Evolutionary conservation across 257 asterid genomes (phyloP).

Genomic region (Gentiana dahurica): DNA sequence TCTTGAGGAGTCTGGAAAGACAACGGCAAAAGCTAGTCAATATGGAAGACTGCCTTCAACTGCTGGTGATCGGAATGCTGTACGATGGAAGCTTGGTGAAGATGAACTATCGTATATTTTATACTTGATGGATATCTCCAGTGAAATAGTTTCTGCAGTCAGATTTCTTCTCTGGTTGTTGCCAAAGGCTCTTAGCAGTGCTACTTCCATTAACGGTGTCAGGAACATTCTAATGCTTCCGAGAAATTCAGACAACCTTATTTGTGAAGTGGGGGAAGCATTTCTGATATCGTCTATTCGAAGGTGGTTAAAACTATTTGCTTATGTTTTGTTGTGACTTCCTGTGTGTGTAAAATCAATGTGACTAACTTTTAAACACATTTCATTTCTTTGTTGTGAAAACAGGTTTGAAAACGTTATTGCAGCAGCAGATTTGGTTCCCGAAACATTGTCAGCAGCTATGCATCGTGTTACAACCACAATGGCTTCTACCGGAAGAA

Average conservation of each 20-base stretch:
- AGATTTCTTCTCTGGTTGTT: conserved; percentile 90
- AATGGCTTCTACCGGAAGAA: conserved; percentile 68
- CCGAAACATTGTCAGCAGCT: conserved; percentile 66
- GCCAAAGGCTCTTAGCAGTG: conserved; percentile 57
- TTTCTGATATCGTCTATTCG: conserved; percentile 72
- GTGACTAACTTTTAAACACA: no score
- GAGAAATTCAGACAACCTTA: conserved; percentile 49
- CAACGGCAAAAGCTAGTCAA: conserved; percentile 51
- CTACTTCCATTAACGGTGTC: conserved; percentile 48
- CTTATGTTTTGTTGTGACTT: no score
- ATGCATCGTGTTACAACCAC: conserved; percentile 64
- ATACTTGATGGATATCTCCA: conserved; percentile 77
- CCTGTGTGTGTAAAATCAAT: no score
- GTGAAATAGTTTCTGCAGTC: conserved; percentile 59
- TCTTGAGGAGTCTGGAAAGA: conserved; percentile 71
- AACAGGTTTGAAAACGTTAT: conserved; percentile 85
- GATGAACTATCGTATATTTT: conserved; percentile 69
- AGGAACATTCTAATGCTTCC: conserved; percentile 55
- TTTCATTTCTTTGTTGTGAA: background rate
- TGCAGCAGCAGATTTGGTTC: conserved; percentile 82
- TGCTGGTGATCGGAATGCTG: conserved; percentile 57
- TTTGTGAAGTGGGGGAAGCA: conserved; percentile 77
- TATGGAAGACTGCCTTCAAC: conserved; percentile 47
- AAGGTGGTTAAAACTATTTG: conserved; percentile 30
- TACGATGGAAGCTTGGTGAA: conserved; percentile 84